Evolutionary conservation across 2,329 filamentous ascomycete genomes (phyloP).

Genomic region (Apiospora saccharicola): DNA sequence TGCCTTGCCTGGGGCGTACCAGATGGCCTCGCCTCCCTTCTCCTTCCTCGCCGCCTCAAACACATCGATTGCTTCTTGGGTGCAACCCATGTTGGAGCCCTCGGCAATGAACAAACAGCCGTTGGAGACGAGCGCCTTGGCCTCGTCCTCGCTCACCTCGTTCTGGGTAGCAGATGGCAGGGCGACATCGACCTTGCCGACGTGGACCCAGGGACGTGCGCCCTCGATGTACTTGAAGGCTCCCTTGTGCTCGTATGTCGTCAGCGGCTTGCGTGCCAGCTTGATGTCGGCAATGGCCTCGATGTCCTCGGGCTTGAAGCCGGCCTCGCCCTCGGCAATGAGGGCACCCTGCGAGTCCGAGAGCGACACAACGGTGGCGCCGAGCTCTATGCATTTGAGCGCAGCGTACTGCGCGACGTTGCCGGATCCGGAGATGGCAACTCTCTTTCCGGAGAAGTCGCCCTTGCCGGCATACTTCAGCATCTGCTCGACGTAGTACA

Average conservation of each 20-base stretch:
- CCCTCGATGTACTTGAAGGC: conserved; percentile 86
- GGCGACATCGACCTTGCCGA: conserved; percentile 87
- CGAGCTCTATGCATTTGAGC: conserved; percentile 95
- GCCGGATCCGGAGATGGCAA: conserved; percentile 94
- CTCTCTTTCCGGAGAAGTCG: conserved; percentile 87
- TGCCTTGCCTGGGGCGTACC: conserved; percentile 97
- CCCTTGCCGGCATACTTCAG: conserved; percentile 89
- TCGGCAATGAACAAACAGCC: conserved; percentile 90
- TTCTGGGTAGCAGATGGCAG: conserved; percentile 97
- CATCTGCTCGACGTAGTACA: conserved; percentile 98
- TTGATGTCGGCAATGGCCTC: conserved; percentile 83
- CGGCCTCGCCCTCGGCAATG: conserved; percentile 73
- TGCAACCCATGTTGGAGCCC: conserved; percentile 99
- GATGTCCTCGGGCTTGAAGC: conserved; percentile 83
- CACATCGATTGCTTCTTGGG: conserved; percentile 90
- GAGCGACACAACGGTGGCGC: conserved; percentile 88
- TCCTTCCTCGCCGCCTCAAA: conserved; percentile 82
- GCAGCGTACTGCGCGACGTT: conserved; percentile 99
- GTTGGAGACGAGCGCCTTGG: conserved; percentile 76
- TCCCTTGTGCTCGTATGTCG: conserved; percentile 68
- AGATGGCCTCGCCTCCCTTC: conserved; percentile 75
- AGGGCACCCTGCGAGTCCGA: conserved; percentile 91
- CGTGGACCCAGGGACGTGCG: conserved; percentile 89
- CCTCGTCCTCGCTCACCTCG: conserved; percentile 93
- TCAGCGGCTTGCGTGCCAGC: conserved; percentile 83